Evolutionary conservation across 805 yeast species (phyloP).

Genomic region (Candida quercuum): DNA sequence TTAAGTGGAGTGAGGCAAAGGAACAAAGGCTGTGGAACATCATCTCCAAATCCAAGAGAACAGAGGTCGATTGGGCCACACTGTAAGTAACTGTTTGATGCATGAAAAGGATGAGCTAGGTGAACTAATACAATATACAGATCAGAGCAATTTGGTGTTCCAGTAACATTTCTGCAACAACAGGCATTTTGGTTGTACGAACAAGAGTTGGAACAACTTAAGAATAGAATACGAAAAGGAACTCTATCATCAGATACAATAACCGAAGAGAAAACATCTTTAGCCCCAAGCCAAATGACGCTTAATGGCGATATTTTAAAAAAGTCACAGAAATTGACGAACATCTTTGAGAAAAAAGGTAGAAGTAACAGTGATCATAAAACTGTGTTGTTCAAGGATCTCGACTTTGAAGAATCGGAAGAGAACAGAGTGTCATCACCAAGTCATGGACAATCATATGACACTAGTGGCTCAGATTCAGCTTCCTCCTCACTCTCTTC

Average conservation of each 20-base stretch:
- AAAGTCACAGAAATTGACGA: too few species aligned
- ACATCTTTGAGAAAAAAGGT: too few species aligned
- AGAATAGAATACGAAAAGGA: slow-evolving; percentile 16
- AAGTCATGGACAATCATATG: too few species aligned
- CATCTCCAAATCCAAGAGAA: slow-evolving; percentile 20
- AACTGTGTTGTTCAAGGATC: too few species aligned
- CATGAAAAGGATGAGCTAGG: not conserved
- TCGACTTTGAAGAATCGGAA: too few species aligned
- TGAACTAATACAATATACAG: not conserved
- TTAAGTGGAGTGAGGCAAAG: slow-evolving; percentile 20
- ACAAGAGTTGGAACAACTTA: slow-evolving; percentile 21
- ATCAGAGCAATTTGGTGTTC: slow-evolving; percentile 17
- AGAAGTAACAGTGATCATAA: too few species aligned
- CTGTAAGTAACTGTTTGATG: slow-evolving; percentile 7
- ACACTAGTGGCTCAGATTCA: not conserved
- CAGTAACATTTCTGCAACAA: slow-evolving; percentile 22
- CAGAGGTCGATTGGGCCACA: slow-evolving; percentile 18
- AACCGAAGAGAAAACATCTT: not conserved
- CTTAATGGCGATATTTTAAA: too few species aligned
- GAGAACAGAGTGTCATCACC: too few species aligned
- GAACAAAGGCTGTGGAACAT: slow-evolving; percentile 22
- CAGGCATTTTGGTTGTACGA: slow-evolving; percentile 26
- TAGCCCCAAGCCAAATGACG: too few species aligned
- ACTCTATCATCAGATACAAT: slow-evolving; percentile 12
- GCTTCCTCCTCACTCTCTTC: slow-evolving; percentile 1